Percentiles rank a stretch among this genome's conserved stretches.
Evolutionary conservation across 768 basidiomycete species (phyloP).

Genomic region (Boletus tomentosulus): DNA sequence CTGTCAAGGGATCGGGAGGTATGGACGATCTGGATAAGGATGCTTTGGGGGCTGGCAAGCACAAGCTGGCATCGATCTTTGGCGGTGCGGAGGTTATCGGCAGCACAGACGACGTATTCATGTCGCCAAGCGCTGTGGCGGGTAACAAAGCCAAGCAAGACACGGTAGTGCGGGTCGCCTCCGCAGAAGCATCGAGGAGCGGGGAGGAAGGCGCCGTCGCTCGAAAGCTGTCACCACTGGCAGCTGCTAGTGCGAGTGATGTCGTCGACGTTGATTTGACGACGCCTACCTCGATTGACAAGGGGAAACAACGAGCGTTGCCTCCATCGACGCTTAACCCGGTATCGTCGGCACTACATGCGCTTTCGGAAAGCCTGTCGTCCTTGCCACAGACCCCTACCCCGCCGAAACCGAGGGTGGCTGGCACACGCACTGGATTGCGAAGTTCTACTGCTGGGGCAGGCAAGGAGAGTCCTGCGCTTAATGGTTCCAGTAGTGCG

Average conservation of each 20-base stretch:
- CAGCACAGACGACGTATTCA: slow-evolving; percentile 8
- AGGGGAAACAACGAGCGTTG: slow-evolving; percentile 19
- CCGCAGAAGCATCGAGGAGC: slow-evolving; percentile 7
- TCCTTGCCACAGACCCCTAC: slow-evolving; percentile 41
- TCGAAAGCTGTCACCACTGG: slow-evolving; percentile 13
- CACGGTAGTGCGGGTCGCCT: slow-evolving; percentile 1
- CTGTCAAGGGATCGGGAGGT: slow-evolving; percentile 37
- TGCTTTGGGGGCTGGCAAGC: not conserved
- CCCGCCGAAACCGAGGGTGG: slow-evolving; percentile 24
- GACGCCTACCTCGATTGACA: slow-evolving; percentile 14
- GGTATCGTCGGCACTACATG: slow-evolving; percentile 45
- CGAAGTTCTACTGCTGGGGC: slow-evolving; percentile 37
- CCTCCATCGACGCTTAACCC: slow-evolving; percentile 22
- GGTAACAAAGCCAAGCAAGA: not conserved
- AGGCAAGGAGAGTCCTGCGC: slow-evolving; percentile 23
- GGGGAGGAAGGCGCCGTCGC: not conserved
- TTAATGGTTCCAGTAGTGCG: slow-evolving; percentile 33
- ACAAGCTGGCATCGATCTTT: not conserved
- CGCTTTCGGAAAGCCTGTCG: slow-evolving; percentile 61
- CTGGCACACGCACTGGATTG: slow-evolving; percentile 50
- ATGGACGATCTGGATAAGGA: not conserved
- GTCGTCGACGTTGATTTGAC: slow-evolving; percentile 12
- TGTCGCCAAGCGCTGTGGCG: not conserved
- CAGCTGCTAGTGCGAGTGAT: slow-evolving; percentile 3
- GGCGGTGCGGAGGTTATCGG: not conserved